Base-by-base conservation (phyloP, 495 filamentous ascomycete species). In the Podospora didyma region DNA sequence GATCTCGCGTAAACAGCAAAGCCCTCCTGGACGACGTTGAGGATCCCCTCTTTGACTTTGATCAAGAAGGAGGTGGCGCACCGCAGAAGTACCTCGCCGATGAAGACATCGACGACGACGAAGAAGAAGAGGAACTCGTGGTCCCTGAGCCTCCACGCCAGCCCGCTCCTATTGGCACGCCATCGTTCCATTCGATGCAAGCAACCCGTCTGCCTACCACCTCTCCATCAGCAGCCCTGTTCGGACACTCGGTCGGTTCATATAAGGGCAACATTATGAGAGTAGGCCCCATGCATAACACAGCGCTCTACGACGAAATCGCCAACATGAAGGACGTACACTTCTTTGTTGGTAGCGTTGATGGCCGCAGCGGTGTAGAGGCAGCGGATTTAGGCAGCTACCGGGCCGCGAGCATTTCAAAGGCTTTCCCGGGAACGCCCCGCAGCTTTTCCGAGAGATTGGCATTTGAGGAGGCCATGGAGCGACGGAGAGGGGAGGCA, bases 291-390 rank as follows among this genome's bases (percentile, higher is more conserved):
- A 69, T 77, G 49, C 74, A 63, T 26, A 66, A 78, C 50, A 65
- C 72, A 16, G 63, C 71, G 37, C 49, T 80, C 24, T 67, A 76
- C 50, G 76, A 71, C 31, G 70, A 73, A 58, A 77, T 77, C 2
- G 69, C 70, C 0, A 59, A 68, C 47, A 71, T 80, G 71, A 73
- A 73, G 37, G 70, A 77, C 24, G 69, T 80, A 23, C 67, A 69
- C 16, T 68, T 66, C 7, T 76, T 76, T 23, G 70, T 80, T 10
- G 77, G 77, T 1, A 75, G 77, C 39, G 62, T 79, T 14, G 70
- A 77, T 31, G 75, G 70, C 23, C 57, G 69, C 37, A 74, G 61
- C 34, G 74, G 67, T 19, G 59, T 72, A 22, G 75, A 78, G 45
- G 62, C 70, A 9, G 62, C 63, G n/a, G 65, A 69, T 31, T 17